A percentile compares a stretch with the other conserved stretches of the same genome.
These are phyloP conservation scores for Ogataea paraovalis DNA, from an alignment of 805 yeast genomes.

Conservation along the genomic window DNA sequence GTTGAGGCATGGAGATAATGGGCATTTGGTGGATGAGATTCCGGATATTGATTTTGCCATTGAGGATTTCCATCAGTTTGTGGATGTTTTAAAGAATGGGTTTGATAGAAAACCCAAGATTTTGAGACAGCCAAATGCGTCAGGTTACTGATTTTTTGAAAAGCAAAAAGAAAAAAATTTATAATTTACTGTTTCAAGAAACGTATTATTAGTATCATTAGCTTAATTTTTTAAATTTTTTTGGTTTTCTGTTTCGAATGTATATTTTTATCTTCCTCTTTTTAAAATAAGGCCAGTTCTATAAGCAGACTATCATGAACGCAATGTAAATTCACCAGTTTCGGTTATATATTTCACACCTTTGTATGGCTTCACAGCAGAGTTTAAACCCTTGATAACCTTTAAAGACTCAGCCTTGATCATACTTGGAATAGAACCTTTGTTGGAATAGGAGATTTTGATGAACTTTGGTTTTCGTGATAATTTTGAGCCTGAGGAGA, in stretches of 20 bases:
- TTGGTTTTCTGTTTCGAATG: not conserved
- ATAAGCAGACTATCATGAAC: slow-evolving; percentile 12
- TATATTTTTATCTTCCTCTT: not conserved
- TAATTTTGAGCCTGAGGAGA: not conserved
- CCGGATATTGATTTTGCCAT: slow-evolving; percentile 36
- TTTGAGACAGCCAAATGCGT: slow-evolving; percentile 1
- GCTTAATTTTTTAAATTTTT: too few species aligned
- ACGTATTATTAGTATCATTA: too few species aligned
- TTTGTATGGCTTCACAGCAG: slow-evolving; percentile 72
- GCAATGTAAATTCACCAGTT: slow-evolving; percentile 55
- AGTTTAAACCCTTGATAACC: slow-evolving; percentile 52
- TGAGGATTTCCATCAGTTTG: slow-evolving; percentile 35
- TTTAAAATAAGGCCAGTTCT: too few species aligned
- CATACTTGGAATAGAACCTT: slow-evolving; percentile 76
- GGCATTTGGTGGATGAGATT: slow-evolving; percentile 35
- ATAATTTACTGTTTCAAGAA: too few species aligned
- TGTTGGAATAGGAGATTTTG: slow-evolving; percentile 49
- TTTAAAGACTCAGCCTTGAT: slow-evolving; percentile 62
- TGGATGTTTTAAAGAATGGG: slow-evolving; percentile 34
- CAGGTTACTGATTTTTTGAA: slow-evolving; percentile 6
- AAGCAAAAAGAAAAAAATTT: too few species aligned
- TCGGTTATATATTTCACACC: slow-evolving; percentile 81
- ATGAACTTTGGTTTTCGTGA: slow-evolving; percentile 38
- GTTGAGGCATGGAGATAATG: slow-evolving; percentile 49
- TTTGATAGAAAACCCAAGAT: slow-evolving; percentile 20